These are phyloP conservation scores for Fusarium clavum DNA, from an alignment of 2,329 filamentous ascomycete genomes.

Conservation along the genomic window DNA sequence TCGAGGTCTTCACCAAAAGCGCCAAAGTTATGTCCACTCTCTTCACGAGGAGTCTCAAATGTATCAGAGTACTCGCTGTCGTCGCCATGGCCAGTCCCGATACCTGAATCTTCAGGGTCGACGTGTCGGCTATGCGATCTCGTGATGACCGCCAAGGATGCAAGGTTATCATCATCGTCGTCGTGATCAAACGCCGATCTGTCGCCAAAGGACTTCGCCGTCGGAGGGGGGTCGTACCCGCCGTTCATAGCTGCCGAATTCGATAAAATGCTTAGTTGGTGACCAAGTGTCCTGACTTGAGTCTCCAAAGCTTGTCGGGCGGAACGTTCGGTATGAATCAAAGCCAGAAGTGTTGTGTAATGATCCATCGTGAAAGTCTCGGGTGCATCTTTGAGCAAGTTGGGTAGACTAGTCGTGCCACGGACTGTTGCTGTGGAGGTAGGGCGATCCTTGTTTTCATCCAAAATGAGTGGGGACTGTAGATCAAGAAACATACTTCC, in stretches of 20 bases:
- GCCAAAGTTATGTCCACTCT: constrained; percentile 53
- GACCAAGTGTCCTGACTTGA: constrained; percentile 65
- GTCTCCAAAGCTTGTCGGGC: constrained; percentile 67
- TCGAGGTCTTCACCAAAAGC: constrained; percentile 58
- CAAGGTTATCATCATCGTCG: constrained; percentile 54
- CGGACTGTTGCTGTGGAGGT: constrained; percentile 62
- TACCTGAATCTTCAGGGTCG: constrained; percentile 53
- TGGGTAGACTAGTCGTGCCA: constrained; percentile 59
- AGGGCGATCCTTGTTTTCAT: constrained; percentile 49
- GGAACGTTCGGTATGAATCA: constrained; percentile 68
- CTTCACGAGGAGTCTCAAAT: constrained; percentile 65
- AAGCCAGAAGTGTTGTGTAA: constrained; percentile 61
- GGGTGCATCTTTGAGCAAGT: constrained; percentile 50
- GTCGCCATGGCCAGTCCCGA: constrained; percentile 53
- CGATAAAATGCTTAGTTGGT: constrained; percentile 61
- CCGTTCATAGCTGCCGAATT: constrained; percentile 48
- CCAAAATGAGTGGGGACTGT: constrained; percentile 6
- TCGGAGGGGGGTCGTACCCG: constrained; percentile 49
- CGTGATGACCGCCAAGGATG: constrained; percentile 29
- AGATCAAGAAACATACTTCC: constrained; percentile 57
- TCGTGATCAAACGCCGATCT: constrained; percentile 59
- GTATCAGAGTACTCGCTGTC: constrained; percentile 60
- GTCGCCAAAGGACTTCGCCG: constrained; percentile 52
- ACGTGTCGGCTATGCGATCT: constrained; percentile 33
- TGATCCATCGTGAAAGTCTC: constrained; percentile 57